phyloP scores from a whole-genome alignment of 1,139 yeast species.

The Ogataea hybrid region DNA sequence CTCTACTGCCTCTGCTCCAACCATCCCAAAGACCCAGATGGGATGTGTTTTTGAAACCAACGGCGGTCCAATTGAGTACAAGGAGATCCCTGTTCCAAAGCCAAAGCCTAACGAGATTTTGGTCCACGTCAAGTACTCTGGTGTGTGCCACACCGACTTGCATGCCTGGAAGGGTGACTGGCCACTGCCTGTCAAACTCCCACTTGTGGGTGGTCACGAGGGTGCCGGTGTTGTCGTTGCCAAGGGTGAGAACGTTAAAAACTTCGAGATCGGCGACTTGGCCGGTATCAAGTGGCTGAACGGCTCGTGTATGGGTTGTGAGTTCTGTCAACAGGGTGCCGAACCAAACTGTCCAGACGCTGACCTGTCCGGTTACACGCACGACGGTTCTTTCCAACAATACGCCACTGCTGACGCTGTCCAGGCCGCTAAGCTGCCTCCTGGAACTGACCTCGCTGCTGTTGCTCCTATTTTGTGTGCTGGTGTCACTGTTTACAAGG shows the following conservation, averaged over 20 bases:
- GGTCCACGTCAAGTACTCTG: slow-evolving; percentile 67
- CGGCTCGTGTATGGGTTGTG: slow-evolving; percentile 70
- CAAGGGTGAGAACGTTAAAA: slow-evolving; percentile 59
- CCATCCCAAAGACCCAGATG: slow-evolving; percentile 42
- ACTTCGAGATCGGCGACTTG: slow-evolving; percentile 66
- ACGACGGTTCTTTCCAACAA: slow-evolving; percentile 79
- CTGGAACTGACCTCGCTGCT: slow-evolving; percentile 62
- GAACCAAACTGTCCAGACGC: slow-evolving; percentile 69
- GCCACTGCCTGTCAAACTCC: slow-evolving; percentile 65
- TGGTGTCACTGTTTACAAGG: slow-evolving; percentile 78
- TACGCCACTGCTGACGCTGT: slow-evolving; percentile 78
- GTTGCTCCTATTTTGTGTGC: slow-evolving; percentile 78
- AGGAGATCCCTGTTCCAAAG: slow-evolving; percentile 62
- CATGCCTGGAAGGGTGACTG: slow-evolving; percentile 83
- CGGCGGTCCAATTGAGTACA: slow-evolving; percentile 51
- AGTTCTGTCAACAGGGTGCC: slow-evolving; percentile 58
- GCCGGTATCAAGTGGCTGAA: slow-evolving; percentile 80
- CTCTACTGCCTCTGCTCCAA: slow-evolving; percentile 7
- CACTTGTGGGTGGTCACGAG: slow-evolving; percentile 80
- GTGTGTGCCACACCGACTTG: slow-evolving; percentile 77
- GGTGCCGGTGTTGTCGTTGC: slow-evolving; percentile 82
- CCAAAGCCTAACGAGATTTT: slow-evolving; percentile 68
- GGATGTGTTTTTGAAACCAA: slow-evolving; percentile 46
- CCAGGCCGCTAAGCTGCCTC: slow-evolving; percentile 69
- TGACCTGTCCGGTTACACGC: slow-evolving; percentile 73